Conservation (phyloP, 1,139 yeast species). For the Debaryomyces robertsiae region DNA sequence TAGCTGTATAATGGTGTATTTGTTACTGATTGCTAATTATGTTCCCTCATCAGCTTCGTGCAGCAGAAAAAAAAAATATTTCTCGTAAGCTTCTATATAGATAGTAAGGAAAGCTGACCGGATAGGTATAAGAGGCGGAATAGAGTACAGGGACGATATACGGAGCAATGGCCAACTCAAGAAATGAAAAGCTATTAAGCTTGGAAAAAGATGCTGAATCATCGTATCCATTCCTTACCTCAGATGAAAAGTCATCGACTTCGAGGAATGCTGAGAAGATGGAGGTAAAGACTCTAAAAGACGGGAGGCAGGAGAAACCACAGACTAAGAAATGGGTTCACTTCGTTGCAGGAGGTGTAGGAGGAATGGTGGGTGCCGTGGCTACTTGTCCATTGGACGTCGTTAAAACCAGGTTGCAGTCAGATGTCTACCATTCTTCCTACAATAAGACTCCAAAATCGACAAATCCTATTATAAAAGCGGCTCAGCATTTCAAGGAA, state of each 20-base stretch:
- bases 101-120: neutral
- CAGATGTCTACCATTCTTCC: constrained; percentile 63
- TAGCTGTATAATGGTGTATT: no score
- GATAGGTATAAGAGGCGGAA: constrained; percentile 1
- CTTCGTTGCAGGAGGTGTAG: constrained; percentile 98
- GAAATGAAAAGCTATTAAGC: constrained; percentile 4
- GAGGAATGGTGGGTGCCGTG: constrained; percentile 97
- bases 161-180: constrained; percentile 4
- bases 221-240: constrained; percentile 63
- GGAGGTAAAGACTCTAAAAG: constrained; percentile 12
- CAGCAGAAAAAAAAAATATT: no score
- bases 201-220: constrained; percentile 58
- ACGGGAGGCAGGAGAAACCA: constrained; percentile 12
- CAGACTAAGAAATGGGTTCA: constrained; percentile 86
- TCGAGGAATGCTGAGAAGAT: constrained; percentile 32
- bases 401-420: constrained; percentile 91
- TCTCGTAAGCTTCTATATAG: neutral
- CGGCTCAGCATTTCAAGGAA: constrained; percentile 75
- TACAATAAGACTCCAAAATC: constrained; percentile 48
- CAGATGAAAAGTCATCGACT: constrained; percentile 66
- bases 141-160: neutral
- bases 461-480: constrained; percentile 42
- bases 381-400: constrained; percentile 95
- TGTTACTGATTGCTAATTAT: no score
- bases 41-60: no score